phyloP scores from a whole-genome alignment of 768 basidiomycete genomes.

The Lactifluus pinguis region DNA sequence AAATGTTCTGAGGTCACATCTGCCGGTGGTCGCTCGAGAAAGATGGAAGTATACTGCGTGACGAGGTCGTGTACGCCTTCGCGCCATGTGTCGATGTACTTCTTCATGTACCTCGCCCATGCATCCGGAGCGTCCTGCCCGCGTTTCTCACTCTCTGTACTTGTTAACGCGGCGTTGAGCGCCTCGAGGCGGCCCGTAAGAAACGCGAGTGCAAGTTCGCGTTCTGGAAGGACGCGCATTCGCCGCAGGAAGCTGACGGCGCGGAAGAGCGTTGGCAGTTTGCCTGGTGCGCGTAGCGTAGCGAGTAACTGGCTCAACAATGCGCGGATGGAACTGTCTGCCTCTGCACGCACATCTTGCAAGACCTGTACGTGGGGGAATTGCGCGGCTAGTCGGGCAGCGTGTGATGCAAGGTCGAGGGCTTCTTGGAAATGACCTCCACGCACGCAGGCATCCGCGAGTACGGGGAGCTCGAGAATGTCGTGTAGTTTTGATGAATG shows the following conservation, averaged over 20 bases:
- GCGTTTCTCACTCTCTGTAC: conserved; percentile 33
- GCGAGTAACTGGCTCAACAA: conserved; percentile 71
- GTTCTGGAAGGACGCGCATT: conserved; percentile 65
- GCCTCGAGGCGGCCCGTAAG: conserved; percentile 63
- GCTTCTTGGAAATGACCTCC: conserved; percentile 92
- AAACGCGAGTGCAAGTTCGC: conserved; percentile 79
- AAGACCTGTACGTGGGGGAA: conserved; percentile 41
- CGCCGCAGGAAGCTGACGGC: conserved; percentile 79
- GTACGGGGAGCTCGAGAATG: conserved; percentile 79
- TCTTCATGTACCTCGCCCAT: conserved; percentile 68
- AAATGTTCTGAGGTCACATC: conserved; percentile 37
- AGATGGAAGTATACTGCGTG: conserved; percentile 83
- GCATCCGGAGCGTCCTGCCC: conserved; percentile 46
- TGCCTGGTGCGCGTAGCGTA: conserved; percentile 75
- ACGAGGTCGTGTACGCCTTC: conserved; percentile 91
- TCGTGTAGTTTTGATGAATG: conserved; percentile 91
- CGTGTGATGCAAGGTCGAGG: conserved; percentile 73
- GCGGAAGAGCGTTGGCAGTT: conserved; percentile 85
- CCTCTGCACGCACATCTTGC: conserved; percentile 55
- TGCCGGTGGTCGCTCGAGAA: conserved; percentile 56
- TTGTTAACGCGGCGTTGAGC: conserved; percentile 48
- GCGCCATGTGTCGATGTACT: conserved; percentile 77
- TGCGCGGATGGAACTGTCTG: conserved; percentile 54
- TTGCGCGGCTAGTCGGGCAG: conserved; percentile 35
- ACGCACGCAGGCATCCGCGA: conserved; percentile 89